Conservation (phyloP, 306 rosid genomes). For the Vigna nakashimae region DNA sequence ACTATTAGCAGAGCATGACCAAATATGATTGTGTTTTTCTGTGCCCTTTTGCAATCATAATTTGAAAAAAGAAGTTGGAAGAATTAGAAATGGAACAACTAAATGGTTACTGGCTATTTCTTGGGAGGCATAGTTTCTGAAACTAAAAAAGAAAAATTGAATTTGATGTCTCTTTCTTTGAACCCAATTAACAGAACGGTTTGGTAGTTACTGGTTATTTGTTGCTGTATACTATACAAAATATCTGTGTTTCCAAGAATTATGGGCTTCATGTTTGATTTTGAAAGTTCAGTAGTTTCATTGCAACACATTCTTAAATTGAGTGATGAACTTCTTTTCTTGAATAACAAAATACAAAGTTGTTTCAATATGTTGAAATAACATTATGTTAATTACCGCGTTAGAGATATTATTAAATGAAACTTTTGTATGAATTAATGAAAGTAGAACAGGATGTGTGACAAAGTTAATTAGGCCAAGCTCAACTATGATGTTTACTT, state of each 20-base stretch:
- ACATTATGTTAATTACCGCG: no score
- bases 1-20: background rate
- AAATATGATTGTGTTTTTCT: background rate
- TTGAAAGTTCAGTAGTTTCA: background rate
- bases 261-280: no score
- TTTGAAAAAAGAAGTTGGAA: background rate
- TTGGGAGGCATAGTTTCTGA: constrained; percentile 12
- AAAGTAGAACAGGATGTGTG: no score
- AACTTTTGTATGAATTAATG: no score
- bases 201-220: background rate
- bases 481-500: no score
- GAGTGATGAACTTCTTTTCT: background rate
- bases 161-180: background rate
- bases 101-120: constrained; percentile 1
- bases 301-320: background rate
- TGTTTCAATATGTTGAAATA: no score
- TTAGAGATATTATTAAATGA: no score
- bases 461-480: no score
- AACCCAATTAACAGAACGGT: background rate
- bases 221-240: constrained; percentile 10
- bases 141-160: constrained; percentile 12
- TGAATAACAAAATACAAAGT: background rate
- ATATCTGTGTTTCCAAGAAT: background rate
- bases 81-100: constrained; percentile 18
- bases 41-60: constrained; percentile 9